These are phyloP conservation scores for Metarhizium sp. DNA, from an alignment of 2,329 filamentous ascomycete species.

Conservation along the genomic window DNA sequence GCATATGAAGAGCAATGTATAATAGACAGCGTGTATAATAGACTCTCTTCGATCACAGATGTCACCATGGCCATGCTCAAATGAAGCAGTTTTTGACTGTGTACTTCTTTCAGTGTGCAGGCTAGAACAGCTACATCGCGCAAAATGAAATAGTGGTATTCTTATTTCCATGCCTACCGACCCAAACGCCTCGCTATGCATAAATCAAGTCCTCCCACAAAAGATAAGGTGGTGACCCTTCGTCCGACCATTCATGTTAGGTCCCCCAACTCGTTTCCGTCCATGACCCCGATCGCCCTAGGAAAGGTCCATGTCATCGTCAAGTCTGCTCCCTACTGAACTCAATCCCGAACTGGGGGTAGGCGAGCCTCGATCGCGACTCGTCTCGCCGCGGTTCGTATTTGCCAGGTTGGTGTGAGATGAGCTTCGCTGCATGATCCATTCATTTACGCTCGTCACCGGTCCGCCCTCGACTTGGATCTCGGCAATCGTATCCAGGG, in stretches of 20 bases:
- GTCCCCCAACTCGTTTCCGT: not conserved
- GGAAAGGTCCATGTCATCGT: constrained; percentile 40
- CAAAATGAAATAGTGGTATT: not conserved
- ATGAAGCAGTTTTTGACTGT: not conserved
- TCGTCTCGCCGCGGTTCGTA: constrained; percentile 6
- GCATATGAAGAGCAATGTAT: not conserved
- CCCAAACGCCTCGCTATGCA: constrained; percentile 36
- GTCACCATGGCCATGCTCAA: not conserved
- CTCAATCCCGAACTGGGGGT: constrained; percentile 47
- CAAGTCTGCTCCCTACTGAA: constrained; percentile 31
- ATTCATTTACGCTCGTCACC: constrained; percentile 26
- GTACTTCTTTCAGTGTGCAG: not conserved
- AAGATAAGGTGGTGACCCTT: not conserved
- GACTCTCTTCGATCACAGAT: not conserved
- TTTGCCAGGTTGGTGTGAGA: constrained; percentile 7
- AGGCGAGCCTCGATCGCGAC: constrained; percentile 23
- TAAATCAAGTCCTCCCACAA: not conserved
- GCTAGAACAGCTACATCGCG: not conserved
- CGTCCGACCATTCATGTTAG: not conserved
- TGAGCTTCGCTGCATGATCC: constrained; percentile 22
- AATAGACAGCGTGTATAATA: not conserved
- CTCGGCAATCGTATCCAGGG: constrained; percentile 54
- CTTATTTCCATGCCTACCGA: not conserved
- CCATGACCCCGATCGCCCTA: constrained; percentile 11
- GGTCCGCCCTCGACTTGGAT: constrained; percentile 69